These are phyloP conservation scores for Ceratocystis colombiana DNA, from an alignment of 2,329 filamentous ascomycete genomes.

Conservation along the genomic window DNA sequence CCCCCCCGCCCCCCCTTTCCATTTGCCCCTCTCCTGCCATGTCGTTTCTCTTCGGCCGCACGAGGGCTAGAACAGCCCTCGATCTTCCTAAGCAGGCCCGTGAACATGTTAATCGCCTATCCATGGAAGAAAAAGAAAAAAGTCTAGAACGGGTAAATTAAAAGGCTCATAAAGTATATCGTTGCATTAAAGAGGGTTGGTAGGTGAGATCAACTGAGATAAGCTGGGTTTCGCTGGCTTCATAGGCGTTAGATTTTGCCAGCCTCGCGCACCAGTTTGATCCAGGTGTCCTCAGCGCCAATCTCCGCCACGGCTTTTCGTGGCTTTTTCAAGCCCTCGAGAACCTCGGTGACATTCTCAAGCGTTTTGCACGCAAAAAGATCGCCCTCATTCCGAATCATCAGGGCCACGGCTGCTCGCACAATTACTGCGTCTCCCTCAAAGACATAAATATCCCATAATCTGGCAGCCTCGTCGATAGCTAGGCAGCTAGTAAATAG, in stretches of 20 bases:
- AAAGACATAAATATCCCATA: slow-evolving; percentile 78
- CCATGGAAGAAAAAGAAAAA: background rate
- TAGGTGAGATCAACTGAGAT: background rate
- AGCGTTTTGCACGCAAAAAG: slow-evolving; percentile 40
- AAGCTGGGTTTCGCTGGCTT: background rate
- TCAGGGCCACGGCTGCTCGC: slow-evolving; percentile 57
- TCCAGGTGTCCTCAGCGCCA: slow-evolving; percentile 43
- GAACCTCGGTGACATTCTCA: slow-evolving; percentile 38
- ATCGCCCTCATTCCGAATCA: slow-evolving; percentile 45
- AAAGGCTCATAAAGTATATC: background rate
- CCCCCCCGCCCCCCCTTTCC: too few species aligned
- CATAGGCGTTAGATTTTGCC: slow-evolving; percentile 32
- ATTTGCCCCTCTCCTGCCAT: too few species aligned
- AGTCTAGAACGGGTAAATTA: slow-evolving; percentile 10
- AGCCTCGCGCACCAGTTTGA: slow-evolving; percentile 35
- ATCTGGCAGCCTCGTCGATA: slow-evolving; percentile 58
- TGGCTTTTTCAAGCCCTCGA: slow-evolving; percentile 32
- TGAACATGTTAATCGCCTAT: too few species aligned
- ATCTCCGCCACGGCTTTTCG: slow-evolving; percentile 35
- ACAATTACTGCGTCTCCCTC: slow-evolving; percentile 67
- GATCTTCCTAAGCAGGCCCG: too few species aligned
- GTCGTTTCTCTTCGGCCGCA: too few species aligned
- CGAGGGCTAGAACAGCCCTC: too few species aligned
- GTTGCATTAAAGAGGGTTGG: background rate
- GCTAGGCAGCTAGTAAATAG: slow-evolving; percentile 55